Evolutionary conservation across 108 stramenopile genomes (phyloP), one percentile per base, ranked within the genome.

Genomic region (Aurantiochytrium sp.): DNA sequence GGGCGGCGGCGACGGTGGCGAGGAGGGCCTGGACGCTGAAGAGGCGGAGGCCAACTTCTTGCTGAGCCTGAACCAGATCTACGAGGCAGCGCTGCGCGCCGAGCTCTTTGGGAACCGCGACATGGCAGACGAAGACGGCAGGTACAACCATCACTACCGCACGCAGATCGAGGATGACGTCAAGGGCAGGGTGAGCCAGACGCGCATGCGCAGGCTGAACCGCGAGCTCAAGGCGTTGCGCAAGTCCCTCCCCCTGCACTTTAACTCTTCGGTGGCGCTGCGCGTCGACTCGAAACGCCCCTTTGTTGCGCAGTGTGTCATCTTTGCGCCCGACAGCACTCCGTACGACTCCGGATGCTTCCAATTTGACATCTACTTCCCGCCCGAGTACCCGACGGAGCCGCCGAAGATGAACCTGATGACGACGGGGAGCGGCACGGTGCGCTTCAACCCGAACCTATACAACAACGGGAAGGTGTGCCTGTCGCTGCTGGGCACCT

Each of bases 401-500:
- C 88, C 68, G 30, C 90, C 90, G 4, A 34, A 53, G 36, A 86
- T 91, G 27, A 24, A 86, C 21, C 31, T 91, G 22, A 31, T 89
- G 19, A 91, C 90, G 4, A 91, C 90, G 12, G 87, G 90, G 3
- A 30, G 59, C 42, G 87, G 87, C 4, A 55, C 88, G 30, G 86
- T 87, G 8, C 55, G 88, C 37, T 89, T 91, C 39, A 89, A 89
- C 86, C 90, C 90, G 24, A 91, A 91, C 53, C 50, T 91, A 5
- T 91, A 91, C 88, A 55, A 54, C 54, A 85, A 89, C 50, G 90
- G 90, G 24, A 91, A 91, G 32, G 90, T 91, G 39, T 91, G 90
- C 50, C 32, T 91, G 19, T 89, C 88, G 2, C 86, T 93, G 22
- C 86, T 93, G 0, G 93, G 93, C 30, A 93, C 93, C 4, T 93